A percentile compares a stretch with the other conserved stretches of the same genome.
These are phyloP conservation scores for Trametes villosa DNA, from an alignment of 768 basidiomycete species.

Conservation along the genomic window DNA sequence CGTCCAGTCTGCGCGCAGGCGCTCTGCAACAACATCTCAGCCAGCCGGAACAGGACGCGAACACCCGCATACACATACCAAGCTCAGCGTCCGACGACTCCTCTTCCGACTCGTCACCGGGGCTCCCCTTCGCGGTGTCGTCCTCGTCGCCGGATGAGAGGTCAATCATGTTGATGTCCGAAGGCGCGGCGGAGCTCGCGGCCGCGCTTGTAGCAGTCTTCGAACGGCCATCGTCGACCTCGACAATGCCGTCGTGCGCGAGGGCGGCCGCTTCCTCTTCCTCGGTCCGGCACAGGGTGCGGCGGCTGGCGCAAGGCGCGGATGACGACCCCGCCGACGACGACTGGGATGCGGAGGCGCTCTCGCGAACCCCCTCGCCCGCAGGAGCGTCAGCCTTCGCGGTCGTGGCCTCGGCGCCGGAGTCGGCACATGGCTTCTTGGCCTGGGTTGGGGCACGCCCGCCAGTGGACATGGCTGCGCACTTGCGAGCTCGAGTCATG, in stretches of 20 bases:
- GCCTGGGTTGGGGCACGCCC: too few species aligned
- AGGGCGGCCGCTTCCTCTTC: not conserved
- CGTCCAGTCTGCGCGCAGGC: constrained; percentile 35
- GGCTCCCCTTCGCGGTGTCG: not conserved
- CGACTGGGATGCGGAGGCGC: not conserved
- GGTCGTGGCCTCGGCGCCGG: too few species aligned
- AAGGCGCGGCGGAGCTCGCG: too few species aligned
- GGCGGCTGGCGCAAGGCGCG: not conserved
- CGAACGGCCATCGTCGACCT: not conserved
- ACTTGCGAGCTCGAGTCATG: too few species aligned
- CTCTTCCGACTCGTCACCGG: not conserved
- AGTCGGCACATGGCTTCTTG: too few species aligned
- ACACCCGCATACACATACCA: not conserved
- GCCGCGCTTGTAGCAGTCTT: not conserved
- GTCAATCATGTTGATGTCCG: too few species aligned
- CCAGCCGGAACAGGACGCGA: too few species aligned
- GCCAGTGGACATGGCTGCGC: too few species aligned
- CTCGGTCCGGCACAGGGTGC: not conserved
- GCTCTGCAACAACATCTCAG: not conserved
- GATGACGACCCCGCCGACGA: not conserved
- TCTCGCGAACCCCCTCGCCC: too few species aligned
- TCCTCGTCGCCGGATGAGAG: not conserved
- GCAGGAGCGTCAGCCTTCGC: too few species aligned
- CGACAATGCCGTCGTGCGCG: not conserved
- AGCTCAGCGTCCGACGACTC: not conserved